A percentile compares a stretch with the other conserved stretches of the same genome.
Evolutionary conservation across 140 eudicot genomes (phyloP).

Genomic region (Cichorium intybus): DNA sequence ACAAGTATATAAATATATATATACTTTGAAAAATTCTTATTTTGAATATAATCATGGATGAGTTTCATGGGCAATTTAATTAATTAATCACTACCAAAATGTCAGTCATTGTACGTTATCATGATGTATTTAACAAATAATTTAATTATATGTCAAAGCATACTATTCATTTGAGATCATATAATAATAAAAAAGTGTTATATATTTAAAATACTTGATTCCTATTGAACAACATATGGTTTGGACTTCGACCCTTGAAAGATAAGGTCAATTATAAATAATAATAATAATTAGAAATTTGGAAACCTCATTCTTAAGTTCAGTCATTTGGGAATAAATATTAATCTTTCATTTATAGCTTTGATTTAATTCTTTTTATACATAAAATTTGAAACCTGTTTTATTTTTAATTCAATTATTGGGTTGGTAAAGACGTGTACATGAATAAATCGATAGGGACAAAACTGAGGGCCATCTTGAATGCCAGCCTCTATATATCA

Average conservation of each 20-base stretch:
- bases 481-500: conserved; percentile 20
- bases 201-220: no score
- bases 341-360: background rate
- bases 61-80: background rate
- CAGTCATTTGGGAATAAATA: background rate
- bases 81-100: background rate
- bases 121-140: no score
- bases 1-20: no score
- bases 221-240: no score
- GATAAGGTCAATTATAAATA: no score
- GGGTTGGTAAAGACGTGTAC: conserved; percentile 21
- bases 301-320: background rate
- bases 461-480: conserved; percentile 11
- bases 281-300: no score
- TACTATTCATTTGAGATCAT: no score
- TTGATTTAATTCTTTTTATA: background rate
- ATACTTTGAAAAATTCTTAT: no score
- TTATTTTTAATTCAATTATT: conserved; percentile 18
- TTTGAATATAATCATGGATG: background rate
- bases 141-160: no score
- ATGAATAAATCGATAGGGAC: conserved; percentile 7
- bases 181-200: no score
- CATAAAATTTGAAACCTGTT: background rate
- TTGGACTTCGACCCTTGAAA: no score
- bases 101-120: no score